Evolutionary conservation across 148 eudicot genomes (phyloP).

Genomic region (Spergularia marina): DNA sequence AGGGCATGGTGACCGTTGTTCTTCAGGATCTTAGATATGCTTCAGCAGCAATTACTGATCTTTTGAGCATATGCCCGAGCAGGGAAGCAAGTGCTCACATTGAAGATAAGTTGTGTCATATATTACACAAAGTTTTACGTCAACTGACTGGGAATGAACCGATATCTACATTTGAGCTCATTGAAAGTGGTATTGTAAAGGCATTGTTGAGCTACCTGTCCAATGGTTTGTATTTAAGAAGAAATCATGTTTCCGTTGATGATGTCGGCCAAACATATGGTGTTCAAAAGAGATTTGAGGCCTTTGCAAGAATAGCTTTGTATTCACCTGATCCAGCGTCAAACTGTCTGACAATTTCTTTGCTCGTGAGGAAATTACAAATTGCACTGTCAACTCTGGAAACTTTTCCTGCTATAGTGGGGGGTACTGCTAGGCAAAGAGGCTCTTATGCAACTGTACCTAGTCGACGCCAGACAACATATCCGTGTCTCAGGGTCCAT

Average conservation of each 20-base stretch:
- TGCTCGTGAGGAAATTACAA: constrained; percentile 60
- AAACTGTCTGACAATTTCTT: constrained; percentile 37
- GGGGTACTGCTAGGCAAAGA: constrained; percentile 41
- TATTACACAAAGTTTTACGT: constrained; percentile 56
- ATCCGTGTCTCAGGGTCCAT: constrained; percentile 69
- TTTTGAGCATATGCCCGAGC: constrained; percentile 31
- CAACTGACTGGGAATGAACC: constrained; percentile 62
- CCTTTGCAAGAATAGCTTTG: constrained; percentile 61
- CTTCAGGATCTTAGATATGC: constrained; percentile 67
- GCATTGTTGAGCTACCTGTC: constrained; percentile 63
- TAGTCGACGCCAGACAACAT: constrained; percentile 35
- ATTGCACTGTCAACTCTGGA: constrained; percentile 76
- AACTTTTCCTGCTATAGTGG: constrained; percentile 59
- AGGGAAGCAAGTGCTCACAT: constrained; percentile 27
- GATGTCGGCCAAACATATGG: constrained; percentile 20
- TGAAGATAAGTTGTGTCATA: constrained; percentile 49
- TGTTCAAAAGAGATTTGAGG: constrained; percentile 60
- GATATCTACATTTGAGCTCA: constrained; percentile 86
- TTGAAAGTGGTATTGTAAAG: constrained; percentile 84
- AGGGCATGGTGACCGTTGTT: constrained; percentile 52
- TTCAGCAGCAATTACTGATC: constrained; percentile 50
- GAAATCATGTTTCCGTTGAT: constrained; percentile 24
- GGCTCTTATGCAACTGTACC: constrained; percentile 78
- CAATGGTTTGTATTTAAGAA: constrained; percentile 40
- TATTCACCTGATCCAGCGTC: constrained; percentile 37